A percentile compares a stretch with the other conserved stretches of the same genome.
These are phyloP conservation scores for Osmozyma mogii DNA, from an alignment of 805 yeast species.

Conservation along the genomic window DNA sequence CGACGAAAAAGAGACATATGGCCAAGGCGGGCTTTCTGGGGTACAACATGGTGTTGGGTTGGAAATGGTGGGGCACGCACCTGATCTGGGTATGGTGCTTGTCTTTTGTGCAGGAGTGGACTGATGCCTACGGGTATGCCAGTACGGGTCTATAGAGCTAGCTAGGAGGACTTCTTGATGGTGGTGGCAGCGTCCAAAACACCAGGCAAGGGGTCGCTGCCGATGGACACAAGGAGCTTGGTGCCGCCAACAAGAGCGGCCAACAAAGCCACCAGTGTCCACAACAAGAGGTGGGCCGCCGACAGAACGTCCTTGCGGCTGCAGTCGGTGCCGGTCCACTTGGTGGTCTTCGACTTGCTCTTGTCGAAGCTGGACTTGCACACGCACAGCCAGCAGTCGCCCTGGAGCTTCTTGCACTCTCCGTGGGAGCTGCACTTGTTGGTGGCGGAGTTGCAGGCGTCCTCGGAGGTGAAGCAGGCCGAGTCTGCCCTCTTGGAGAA, in stretches of 20 bases:
- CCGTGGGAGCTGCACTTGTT: conserved; percentile 49
- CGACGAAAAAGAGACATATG: conserved; percentile 8
- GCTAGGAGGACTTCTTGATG: conserved; percentile 29
- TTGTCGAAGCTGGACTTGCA: conserved; percentile 40
- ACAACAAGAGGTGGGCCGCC: conserved; percentile 60
- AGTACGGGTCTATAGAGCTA: no score
- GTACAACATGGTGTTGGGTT: no score
- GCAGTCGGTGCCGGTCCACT: conserved; percentile 55
- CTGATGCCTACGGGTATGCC: no score
- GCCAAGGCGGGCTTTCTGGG: no score
- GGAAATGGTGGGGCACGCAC: no score
- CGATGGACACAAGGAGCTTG: conserved; percentile 45
- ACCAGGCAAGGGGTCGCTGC: conserved; percentile 60
- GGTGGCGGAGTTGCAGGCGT: conserved; percentile 40
- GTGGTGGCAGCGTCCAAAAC: conserved; percentile 54
- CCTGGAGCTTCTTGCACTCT: conserved; percentile 29
- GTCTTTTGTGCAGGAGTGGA: no score
- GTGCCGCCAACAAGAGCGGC: conserved; percentile 44
- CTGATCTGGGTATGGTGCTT: no score
- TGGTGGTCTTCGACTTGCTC: conserved; percentile 37
- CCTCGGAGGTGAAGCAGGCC: conserved; percentile 36
- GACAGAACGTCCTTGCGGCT: conserved; percentile 59
- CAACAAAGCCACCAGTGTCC: conserved; percentile 49
- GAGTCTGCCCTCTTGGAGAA: conserved; percentile 9
- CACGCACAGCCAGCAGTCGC: conserved; percentile 42